Conservation (phyloP, 108 stramenopile species). For the Licmophora abbreviata region DNA sequence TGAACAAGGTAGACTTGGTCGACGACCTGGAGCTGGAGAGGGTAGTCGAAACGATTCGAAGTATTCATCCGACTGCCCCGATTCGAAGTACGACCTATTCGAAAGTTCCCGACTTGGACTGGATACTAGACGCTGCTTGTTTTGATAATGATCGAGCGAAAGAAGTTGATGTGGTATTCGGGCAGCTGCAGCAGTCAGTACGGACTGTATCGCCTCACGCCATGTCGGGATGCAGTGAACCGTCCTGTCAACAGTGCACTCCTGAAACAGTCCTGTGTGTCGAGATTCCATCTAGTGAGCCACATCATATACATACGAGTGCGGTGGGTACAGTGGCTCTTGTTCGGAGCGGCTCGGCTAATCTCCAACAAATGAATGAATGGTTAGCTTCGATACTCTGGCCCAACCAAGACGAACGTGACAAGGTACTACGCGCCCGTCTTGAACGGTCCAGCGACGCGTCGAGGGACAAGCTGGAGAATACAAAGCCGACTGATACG, state of each 20-base stretch:
- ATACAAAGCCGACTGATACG: slow-evolving; percentile 4
- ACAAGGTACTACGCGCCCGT: slow-evolving; percentile 47
- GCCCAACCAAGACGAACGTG: slow-evolving; percentile 77
- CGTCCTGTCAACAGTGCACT: neutral
- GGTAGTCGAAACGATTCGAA: slow-evolving; percentile 35
- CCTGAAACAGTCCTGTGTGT: too few species aligned
- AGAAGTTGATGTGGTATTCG: slow-evolving; percentile 23
- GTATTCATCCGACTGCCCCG: slow-evolving; percentile 86
- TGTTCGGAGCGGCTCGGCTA: slow-evolving; percentile 35
- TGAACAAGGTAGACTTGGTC: slow-evolving; percentile 82
- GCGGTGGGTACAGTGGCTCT: slow-evolving; percentile 57
- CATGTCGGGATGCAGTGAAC: slow-evolving; percentile 1
- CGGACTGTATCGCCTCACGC: too few species aligned
- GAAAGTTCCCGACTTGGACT: slow-evolving; percentile 63
- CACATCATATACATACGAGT: slow-evolving; percentile 48
- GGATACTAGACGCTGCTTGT: slow-evolving; percentile 83
- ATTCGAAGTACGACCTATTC: slow-evolving; percentile 64
- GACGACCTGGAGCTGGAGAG: slow-evolving; percentile 3
- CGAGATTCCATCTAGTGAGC: too few species aligned
- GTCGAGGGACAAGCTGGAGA: too few species aligned
- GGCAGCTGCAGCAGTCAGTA: neutral
- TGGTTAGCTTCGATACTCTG: slow-evolving; percentile 80
- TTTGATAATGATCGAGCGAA: slow-evolving; percentile 55
- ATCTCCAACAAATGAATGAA: slow-evolving; percentile 40
- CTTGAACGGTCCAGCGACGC: slow-evolving; percentile 18